Conservation (phyloP, 139 green algal species). For the Mesotaenium endlicherianum region DNA sequence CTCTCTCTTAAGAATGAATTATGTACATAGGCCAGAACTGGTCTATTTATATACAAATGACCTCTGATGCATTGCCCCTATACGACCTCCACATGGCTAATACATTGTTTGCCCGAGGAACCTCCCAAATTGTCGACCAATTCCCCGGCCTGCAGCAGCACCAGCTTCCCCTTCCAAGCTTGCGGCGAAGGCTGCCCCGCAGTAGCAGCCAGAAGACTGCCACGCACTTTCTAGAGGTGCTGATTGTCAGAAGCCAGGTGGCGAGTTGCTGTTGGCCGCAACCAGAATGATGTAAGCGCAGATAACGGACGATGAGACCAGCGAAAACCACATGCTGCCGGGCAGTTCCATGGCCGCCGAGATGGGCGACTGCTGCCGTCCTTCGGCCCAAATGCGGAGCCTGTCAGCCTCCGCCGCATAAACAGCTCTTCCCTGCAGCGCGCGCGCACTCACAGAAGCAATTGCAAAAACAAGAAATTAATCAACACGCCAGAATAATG, state of each 20-base stretch:
- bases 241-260: neutral
- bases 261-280: neutral
- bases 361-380: neutral
- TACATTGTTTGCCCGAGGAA: no score
- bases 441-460: neutral
- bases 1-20: no score
- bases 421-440: conserved; percentile 25
- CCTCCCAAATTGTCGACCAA: no score
- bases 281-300: neutral
- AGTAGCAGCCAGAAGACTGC: no score
- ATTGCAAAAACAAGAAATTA: neutral
- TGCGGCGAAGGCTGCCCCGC: no score
- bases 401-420: conserved; percentile 41
- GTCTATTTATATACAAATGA: no score
- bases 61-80: no score
- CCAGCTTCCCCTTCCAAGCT: no score
- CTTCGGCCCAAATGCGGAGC: conserved; percentile 19
- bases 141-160: no score
- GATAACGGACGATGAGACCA: conserved; percentile 10
- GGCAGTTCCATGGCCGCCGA: conserved; percentile 29
- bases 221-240: neutral
- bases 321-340: conserved; percentile 4
- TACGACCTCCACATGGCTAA: no score
- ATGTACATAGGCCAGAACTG: no score
- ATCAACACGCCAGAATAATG: neutral